Evolutionary conservation across 805 yeast species (phyloP).

Genomic region (Ogataea naganishii): DNA sequence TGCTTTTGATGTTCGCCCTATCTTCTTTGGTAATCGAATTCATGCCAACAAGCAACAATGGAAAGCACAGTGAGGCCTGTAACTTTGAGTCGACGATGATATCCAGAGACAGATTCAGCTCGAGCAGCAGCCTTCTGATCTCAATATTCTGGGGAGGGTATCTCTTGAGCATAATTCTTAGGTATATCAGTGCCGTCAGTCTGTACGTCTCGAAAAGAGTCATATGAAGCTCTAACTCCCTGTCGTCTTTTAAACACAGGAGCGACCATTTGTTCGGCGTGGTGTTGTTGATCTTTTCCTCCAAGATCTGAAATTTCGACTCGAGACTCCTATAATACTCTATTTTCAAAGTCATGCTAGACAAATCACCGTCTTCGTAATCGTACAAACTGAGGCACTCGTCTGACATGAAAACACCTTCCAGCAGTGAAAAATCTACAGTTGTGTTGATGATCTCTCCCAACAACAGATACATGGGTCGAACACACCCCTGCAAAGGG

Average conservation of each 20-base stretch:
- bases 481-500: slow-evolving; percentile 32
- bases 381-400: not conserved
- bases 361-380: not conserved
- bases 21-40: slow-evolving; percentile 14
- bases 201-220: slow-evolving; percentile 25
- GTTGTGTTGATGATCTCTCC: slow-evolving; percentile 27
- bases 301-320: slow-evolving; percentile 5
- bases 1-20: slow-evolving; percentile 12
- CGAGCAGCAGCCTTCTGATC: slow-evolving; percentile 10
- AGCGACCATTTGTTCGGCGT: slow-evolving; percentile 10
- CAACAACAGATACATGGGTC: slow-evolving; percentile 25
- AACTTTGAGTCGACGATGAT: slow-evolving; percentile 9
- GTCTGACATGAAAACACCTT: slow-evolving; percentile 4
- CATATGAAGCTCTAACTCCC: slow-evolving; percentile 22
- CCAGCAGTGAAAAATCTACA: too few relatives aligned
- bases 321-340: slow-evolving; percentile 5
- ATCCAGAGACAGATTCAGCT: slow-evolving; percentile 8
- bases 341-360: slow-evolving; percentile 1
- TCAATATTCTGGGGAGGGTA: slow-evolving; percentile 14
- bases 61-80: slow-evolving; percentile 22
- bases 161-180: slow-evolving; percentile 10
- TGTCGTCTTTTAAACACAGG: slow-evolving; percentile 10
- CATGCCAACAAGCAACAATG: slow-evolving; percentile 24
- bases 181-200: slow-evolving; percentile 11
- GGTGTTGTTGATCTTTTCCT: slow-evolving; percentile 8